phyloP scores from a whole-genome alignment of 2,329 filamentous ascomycete species.

The Diaporthe australafricana region DNA sequence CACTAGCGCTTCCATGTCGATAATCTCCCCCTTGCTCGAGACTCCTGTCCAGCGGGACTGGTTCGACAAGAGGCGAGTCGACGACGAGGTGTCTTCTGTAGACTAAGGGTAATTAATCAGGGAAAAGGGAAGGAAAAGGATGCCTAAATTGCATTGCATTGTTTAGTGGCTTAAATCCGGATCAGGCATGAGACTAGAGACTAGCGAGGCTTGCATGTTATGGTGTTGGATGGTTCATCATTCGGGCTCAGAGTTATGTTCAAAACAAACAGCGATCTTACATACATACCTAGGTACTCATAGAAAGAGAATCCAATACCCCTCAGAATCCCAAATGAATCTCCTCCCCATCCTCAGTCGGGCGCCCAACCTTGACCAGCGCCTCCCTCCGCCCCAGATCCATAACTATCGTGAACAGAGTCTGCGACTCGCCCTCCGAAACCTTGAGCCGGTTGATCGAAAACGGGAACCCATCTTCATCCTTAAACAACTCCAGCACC shows the following conservation, averaged over 20 bases:
- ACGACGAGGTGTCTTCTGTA: background rate
- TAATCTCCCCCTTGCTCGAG: constrained; percentile 35
- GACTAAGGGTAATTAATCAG: background rate
- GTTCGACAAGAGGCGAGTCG: constrained; percentile 16
- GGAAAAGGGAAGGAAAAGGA: background rate
- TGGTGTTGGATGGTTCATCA: background rate
- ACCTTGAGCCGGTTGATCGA: constrained; percentile 32
- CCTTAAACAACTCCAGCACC: constrained; percentile 24
- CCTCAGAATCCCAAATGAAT: constrained; percentile 20
- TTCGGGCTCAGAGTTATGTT: background rate
- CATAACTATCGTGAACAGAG: constrained; percentile 37
- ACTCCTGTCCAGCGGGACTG: constrained; percentile 28
- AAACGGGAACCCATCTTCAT: constrained; percentile 30
- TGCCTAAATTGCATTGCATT: background rate
- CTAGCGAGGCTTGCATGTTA: background rate
- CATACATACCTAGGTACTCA: background rate
- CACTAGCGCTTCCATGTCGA: constrained; percentile 27
- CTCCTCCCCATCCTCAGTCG: constrained; percentile 31
- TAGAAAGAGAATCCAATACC: background rate
- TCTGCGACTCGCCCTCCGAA: background rate
- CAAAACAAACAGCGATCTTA: background rate
- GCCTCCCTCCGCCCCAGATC: constrained; percentile 23
- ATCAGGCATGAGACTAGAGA: background rate
- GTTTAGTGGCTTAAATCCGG: background rate
- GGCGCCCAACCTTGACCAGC: constrained; percentile 33